These are phyloP conservation scores for Ceriops zippeliana DNA, from an alignment of 345 rosid genomes.

Conservation along the genomic window DNA sequence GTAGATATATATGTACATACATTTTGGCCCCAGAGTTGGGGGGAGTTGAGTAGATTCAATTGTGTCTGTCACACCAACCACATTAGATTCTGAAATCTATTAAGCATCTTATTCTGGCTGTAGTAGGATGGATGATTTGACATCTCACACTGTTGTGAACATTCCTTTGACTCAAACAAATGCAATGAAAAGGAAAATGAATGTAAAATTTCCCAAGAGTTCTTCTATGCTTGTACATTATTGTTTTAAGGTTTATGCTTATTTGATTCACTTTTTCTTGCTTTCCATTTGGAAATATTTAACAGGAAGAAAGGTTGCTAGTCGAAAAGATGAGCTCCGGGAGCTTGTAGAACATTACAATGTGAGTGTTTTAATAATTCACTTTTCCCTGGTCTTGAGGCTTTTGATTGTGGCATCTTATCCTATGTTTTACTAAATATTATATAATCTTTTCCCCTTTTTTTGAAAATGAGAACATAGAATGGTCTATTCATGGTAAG, in stretches of 20 bases:
- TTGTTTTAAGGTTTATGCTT: conserved; percentile 4
- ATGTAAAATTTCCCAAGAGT: not conserved
- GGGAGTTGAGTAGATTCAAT: too few relatives aligned
- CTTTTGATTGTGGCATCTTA: not conserved
- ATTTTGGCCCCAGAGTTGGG: too few relatives aligned
- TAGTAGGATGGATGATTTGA: too few relatives aligned
- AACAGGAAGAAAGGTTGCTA: conserved; percentile 76
- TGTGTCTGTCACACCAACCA: too few relatives aligned
- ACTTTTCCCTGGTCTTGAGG: not conserved
- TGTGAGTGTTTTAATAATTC: conserved; percentile 44
- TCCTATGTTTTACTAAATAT: not conserved
- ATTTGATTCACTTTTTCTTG: conserved; percentile 2
- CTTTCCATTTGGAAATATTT: conserved; percentile 18
- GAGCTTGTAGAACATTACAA: conserved; percentile 88
- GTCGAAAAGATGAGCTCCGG: conserved; percentile 71
- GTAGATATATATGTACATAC: too few relatives aligned
- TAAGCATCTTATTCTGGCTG: too few relatives aligned
- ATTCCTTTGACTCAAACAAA: not conserved
- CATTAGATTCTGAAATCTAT: too few relatives aligned
- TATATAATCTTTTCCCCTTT: not conserved
- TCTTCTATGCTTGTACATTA: not conserved
- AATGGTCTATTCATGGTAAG: too few relatives aligned
- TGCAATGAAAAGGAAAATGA: not conserved
- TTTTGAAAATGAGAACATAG: too few relatives aligned
- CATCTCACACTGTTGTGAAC: not conserved